These are phyloP conservation scores for Mycena indigotica DNA, from an alignment of 768 basidiomycete genomes.

Conservation along the genomic window DNA sequence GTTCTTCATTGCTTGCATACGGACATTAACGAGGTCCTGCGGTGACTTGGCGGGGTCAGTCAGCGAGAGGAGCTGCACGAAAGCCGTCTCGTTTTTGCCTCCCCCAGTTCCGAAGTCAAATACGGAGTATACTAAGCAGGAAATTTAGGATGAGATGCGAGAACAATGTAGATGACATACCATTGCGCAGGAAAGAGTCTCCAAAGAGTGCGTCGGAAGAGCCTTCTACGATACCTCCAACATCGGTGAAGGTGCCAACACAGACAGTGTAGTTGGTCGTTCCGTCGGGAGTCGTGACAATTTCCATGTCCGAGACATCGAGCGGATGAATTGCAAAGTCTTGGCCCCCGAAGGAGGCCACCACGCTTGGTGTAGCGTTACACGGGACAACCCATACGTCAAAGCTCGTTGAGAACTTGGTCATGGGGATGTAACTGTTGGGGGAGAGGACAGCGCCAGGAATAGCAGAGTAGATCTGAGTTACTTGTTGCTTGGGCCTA, in stretches of 20 bases:
- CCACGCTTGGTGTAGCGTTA: conserved; percentile 9
- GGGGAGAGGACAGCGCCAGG: conserved; percentile 16
- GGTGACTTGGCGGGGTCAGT: conserved; percentile 12
- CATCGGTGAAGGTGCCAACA: conserved; percentile 14
- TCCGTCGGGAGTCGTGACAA: conserved; percentile 17
- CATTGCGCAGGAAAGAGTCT: conserved; percentile 18
- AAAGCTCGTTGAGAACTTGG: conserved; percentile 13
- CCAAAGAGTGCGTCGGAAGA: conserved; percentile 17
- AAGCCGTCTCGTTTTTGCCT: conserved; percentile 2
- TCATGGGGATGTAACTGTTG: conserved; percentile 8
- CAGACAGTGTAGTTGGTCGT: conserved; percentile 16
- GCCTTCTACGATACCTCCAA: conserved; percentile 9
- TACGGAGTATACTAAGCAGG: background rate
- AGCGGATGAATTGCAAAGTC: conserved; percentile 17
- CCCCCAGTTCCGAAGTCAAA: conserved; percentile 23
- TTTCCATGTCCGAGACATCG: conserved; percentile 15
- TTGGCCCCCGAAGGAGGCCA: conserved; percentile 15
- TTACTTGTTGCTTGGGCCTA: conserved; percentile 11
- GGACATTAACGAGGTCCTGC: conserved; percentile 7
- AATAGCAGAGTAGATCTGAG: conserved; percentile 18
- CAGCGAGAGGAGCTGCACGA: conserved; percentile 18
- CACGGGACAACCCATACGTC: conserved; percentile 20
- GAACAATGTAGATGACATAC: background rate
- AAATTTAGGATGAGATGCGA: background rate
- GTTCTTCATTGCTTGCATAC: conserved; percentile 5